Evolutionary conservation across 2,329 filamentous ascomycete species (phyloP).

Genomic region (Aspergillus ruber): DNA sequence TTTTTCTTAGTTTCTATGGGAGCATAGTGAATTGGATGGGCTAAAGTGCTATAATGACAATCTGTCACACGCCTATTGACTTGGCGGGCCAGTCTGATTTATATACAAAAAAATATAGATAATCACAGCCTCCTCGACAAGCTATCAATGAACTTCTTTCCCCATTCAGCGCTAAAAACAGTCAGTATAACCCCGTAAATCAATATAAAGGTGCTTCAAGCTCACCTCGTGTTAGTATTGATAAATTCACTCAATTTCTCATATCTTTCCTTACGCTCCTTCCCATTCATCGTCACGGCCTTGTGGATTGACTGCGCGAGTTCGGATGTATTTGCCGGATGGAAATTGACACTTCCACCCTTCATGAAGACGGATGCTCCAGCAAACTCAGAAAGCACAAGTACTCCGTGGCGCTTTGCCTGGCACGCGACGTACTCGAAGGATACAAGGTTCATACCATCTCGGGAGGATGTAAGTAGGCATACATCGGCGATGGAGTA

Average conservation of each 20-base stretch:
- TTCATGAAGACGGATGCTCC: constrained; percentile 81
- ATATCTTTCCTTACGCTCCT: constrained; percentile 73
- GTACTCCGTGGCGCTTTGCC: constrained; percentile 74
- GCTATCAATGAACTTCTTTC: constrained; percentile 23
- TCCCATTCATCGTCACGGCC: constrained; percentile 77
- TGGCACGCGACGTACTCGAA: constrained; percentile 96
- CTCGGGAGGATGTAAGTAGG: constrained; percentile 79
- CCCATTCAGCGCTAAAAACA: constrained; percentile 25
- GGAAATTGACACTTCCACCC: constrained; percentile 81
- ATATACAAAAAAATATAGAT: too few species aligned
- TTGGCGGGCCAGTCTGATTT: too few species aligned
- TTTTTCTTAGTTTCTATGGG: too few species aligned
- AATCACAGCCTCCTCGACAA: constrained; percentile 10
- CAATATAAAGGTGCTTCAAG: background rate
- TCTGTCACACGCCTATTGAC: too few species aligned
- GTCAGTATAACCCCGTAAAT: background rate
- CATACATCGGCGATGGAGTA: constrained; percentile 86
- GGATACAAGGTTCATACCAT: constrained; percentile 95
- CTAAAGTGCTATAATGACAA: too few species aligned
- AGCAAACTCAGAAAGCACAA: constrained; percentile 91
- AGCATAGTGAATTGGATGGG: too few species aligned
- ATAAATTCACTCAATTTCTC: constrained; percentile 82
- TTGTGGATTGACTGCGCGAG: constrained; percentile 80
- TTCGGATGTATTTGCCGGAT: constrained; percentile 93
- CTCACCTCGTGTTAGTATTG: constrained; percentile 75